phyloP scores from a whole-genome alignment of 805 yeast species.

The Hanseniaspora mollemarum region DNA sequence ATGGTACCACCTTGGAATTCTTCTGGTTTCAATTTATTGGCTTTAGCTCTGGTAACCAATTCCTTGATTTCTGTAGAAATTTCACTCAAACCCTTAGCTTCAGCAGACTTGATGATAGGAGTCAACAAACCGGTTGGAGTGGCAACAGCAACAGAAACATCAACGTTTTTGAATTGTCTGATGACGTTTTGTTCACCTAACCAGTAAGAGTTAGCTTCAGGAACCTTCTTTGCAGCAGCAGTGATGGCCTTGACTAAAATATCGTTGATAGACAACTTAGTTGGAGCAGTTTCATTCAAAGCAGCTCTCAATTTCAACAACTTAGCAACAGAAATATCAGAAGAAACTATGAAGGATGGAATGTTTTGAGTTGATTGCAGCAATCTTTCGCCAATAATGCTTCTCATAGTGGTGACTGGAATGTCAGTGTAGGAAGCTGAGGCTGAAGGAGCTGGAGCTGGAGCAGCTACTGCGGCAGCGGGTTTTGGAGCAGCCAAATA shows the following conservation, averaged over 20 bases:
- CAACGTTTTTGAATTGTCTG: slow-evolving; percentile 84
- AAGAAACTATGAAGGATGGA: slow-evolving; percentile 87
- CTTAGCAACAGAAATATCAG: slow-evolving; percentile 77
- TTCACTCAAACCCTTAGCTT: slow-evolving; percentile 69
- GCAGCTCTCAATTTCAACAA: slow-evolving; percentile 84
- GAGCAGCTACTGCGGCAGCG: slow-evolving; percentile 37
- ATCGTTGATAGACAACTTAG: slow-evolving; percentile 87
- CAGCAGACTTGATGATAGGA: slow-evolving; percentile 85
- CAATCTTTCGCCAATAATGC: slow-evolving; percentile 81
- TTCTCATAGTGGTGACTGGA: slow-evolving; percentile 86
- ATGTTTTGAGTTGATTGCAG: slow-evolving; percentile 71
- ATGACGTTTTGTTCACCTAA: slow-evolving; percentile 78
- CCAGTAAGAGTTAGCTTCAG: slow-evolving; percentile 91
- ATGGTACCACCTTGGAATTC: slow-evolving; percentile 99
- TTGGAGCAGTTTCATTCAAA: slow-evolving; percentile 73
- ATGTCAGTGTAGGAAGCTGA: slow-evolving; percentile 61
- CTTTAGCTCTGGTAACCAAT: slow-evolving; percentile 91
- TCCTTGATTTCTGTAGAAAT: slow-evolving; percentile 82
- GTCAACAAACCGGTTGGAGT: slow-evolving; percentile 96
- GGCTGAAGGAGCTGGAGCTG: slow-evolving; percentile 40
- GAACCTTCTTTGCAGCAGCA: slow-evolving; percentile 78
- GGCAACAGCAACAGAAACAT: slow-evolving; percentile 96
- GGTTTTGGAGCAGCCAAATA: slow-evolving; percentile 39
- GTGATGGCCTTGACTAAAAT: slow-evolving; percentile 89
- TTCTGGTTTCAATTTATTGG: slow-evolving; percentile 82